Conservation (phyloP, 768 basidiomycete species). For the Phaeotremella fagi region DNA sequence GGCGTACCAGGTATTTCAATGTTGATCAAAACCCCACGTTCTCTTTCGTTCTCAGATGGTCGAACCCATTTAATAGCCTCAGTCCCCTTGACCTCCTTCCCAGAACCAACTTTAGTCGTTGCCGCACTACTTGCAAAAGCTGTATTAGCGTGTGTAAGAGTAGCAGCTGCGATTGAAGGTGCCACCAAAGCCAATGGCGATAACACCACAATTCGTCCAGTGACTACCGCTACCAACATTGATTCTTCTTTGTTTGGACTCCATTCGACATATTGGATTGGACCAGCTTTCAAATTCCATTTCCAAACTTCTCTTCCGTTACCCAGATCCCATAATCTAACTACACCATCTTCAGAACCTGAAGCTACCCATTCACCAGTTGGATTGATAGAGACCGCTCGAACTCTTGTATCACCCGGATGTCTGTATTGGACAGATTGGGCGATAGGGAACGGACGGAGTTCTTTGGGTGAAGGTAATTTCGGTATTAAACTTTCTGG, state of each 20-base stretch:
- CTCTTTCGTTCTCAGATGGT: conserved; percentile 47
- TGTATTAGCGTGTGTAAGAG: conserved; percentile 61
- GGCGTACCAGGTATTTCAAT: conserved; percentile 54
- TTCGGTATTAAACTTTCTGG: conserved; percentile 88
- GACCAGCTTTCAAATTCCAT: conserved; percentile 73
- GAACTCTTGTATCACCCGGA: conserved; percentile 58
- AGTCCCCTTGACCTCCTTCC: conserved; percentile 34
- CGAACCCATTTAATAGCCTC: conserved; percentile 50
- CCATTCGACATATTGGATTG: conserved; percentile 82
- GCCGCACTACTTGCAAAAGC: conserved; percentile 53
- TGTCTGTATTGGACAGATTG: conserved; percentile 69
- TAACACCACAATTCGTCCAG: conserved; percentile 52
- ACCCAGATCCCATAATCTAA: conserved; percentile 85
- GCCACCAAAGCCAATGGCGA: conserved; percentile 52
- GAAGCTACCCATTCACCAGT: conserved; percentile 87
- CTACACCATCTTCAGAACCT: conserved; percentile 80
- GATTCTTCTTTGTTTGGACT: conserved; percentile 78
- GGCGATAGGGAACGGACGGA: conserved; percentile 91
- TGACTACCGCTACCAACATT: conserved; percentile 49
- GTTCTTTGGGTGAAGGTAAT: conserved; percentile 81
- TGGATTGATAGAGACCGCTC: conserved; percentile 74
- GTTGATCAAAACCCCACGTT: conserved; percentile 49
- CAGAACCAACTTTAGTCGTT: conserved; percentile 36
- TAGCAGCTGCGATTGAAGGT: conserved; percentile 63
- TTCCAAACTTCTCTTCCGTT: conserved; percentile 82